phyloP scores from a whole-genome alignment of 768 basidiomycete species.

The Termitomyces titanicus region DNA sequence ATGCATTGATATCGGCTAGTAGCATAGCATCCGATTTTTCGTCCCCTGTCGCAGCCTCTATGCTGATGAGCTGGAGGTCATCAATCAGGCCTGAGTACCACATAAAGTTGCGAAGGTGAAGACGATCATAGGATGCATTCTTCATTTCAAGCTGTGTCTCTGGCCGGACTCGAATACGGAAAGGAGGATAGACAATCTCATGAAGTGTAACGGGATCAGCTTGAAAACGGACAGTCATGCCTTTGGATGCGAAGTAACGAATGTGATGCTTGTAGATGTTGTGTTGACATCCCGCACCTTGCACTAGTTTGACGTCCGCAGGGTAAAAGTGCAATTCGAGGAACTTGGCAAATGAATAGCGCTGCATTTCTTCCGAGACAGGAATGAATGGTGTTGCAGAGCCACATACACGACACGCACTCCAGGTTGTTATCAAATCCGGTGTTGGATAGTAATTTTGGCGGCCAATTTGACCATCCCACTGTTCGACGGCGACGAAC shows the following conservation, averaged over 20 bases:
- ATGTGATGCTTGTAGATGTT: constrained; percentile 93
- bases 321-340: constrained; percentile 96
- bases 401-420: constrained; percentile 74
- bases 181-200: constrained; percentile 87
- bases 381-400: constrained; percentile 85
- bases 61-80: constrained; percentile 72
- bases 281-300: constrained; percentile 87
- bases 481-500: constrained; percentile 84
- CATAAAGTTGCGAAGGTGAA: constrained; percentile 64
- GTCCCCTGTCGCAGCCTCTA: constrained; percentile 78
- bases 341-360: constrained; percentile 95
- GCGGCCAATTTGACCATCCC: constrained; percentile 70
- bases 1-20: constrained; percentile 54
- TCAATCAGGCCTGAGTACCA: constrained; percentile 79
- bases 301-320: constrained; percentile 77
- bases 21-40: constrained; percentile 65
- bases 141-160: constrained; percentile 88
- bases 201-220: constrained; percentile 78
- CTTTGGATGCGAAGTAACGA: constrained; percentile 82
- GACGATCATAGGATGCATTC: constrained; percentile 82
- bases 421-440: constrained; percentile 89
- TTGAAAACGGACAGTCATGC: constrained; percentile 86
- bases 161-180: constrained; percentile 79
- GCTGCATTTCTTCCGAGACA: constrained; percentile 87
- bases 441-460: constrained; percentile 52